A percentile compares a stretch with the other conserved stretches of the same genome.
Evolutionary conservation across 2,329 filamentous ascomycete species (phyloP).

Genomic region (Torrubiellomyces zombiae): DNA sequence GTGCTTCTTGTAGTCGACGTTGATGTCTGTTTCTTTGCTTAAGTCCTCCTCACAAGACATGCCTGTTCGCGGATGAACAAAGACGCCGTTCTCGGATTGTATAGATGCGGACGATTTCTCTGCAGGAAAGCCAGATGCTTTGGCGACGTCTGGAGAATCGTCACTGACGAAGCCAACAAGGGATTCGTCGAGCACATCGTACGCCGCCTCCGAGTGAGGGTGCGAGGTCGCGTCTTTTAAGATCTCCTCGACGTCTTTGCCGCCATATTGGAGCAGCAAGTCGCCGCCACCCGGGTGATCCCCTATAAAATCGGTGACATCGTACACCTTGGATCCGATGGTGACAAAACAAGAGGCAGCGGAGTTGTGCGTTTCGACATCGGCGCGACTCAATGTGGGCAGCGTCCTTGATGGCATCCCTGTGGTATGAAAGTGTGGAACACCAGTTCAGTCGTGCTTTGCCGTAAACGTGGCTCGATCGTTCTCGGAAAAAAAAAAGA

Average conservation of each 20-base stretch:
- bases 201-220: constrained; percentile 78
- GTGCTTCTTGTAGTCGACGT: constrained; percentile 67
- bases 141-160: constrained; percentile 27
- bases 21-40: constrained; percentile 64
- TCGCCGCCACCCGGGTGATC: constrained; percentile 84
- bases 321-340: constrained; percentile 78
- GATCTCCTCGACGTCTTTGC: constrained; percentile 70
- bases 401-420: constrained; percentile 66
- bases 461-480: no score
- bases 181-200: constrained; percentile 81
- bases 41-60: constrained; percentile 83
- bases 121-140: constrained; percentile 8
- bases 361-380: constrained; percentile 69
- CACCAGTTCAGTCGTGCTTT: no score
- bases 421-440: constrained; percentile 2
- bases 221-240: constrained; percentile 74
- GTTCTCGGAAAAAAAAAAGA: no score
- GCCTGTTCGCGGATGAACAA: constrained; percentile 52
- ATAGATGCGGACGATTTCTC: constrained; percentile 13
- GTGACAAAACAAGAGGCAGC: constrained; percentile 84
- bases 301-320: constrained; percentile 80
- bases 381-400: constrained; percentile 64
- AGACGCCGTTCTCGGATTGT: constrained; percentile 11
- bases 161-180: constrained; percentile 65
- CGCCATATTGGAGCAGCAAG: constrained; percentile 75